Conservation (phyloP, 2,329 filamentous ascomycete genomes). For the Venturia carpophila region DNA sequence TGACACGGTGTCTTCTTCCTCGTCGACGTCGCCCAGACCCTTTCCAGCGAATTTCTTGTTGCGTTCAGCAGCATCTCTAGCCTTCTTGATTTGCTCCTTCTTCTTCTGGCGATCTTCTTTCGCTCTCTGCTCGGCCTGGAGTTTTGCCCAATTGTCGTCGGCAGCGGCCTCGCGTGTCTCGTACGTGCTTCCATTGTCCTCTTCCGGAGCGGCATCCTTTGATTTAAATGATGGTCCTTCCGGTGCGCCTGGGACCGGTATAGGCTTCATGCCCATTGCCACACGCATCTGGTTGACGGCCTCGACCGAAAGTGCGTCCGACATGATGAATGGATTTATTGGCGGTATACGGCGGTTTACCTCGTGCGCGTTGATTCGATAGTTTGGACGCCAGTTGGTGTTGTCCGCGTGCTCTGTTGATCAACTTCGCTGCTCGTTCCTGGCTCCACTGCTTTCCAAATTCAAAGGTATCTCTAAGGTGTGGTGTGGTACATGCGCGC, state of each 20-base stretch:
- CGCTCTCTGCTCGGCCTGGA: slow-evolving; percentile 60
- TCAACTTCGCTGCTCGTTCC: not conserved
- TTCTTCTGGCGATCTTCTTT: slow-evolving; percentile 74
- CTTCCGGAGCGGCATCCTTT: slow-evolving; percentile 48
- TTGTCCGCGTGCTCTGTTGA: not conserved
- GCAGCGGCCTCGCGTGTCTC: slow-evolving; percentile 68
- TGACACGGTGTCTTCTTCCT: slow-evolving; percentile 64
- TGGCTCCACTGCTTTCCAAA: not conserved
- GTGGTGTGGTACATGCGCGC: not conserved
- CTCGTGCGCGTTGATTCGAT: not conserved
- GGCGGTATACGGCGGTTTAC: not conserved
- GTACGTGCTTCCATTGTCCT: slow-evolving; percentile 71
- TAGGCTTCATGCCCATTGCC: slow-evolving; percentile 80
- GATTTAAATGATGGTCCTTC: slow-evolving; percentile 53
- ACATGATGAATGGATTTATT: slow-evolving; percentile 27
- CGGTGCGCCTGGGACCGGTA: slow-evolving; percentile 60
- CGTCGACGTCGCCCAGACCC: slow-evolving; percentile 69
- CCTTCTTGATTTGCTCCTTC: slow-evolving; percentile 76
- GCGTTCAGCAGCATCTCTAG: slow-evolving; percentile 74
- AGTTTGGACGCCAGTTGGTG: not conserved
- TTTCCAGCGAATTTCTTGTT: slow-evolving; percentile 70
- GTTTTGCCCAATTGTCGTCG: slow-evolving; percentile 66
- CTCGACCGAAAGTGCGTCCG: slow-evolving; percentile 52
- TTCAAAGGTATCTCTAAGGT: not conserved
- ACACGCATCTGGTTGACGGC: slow-evolving; percentile 89